phyloP scores from a whole-genome alignment of 257 asterid genomes.

The Plantago ovata region DNA sequence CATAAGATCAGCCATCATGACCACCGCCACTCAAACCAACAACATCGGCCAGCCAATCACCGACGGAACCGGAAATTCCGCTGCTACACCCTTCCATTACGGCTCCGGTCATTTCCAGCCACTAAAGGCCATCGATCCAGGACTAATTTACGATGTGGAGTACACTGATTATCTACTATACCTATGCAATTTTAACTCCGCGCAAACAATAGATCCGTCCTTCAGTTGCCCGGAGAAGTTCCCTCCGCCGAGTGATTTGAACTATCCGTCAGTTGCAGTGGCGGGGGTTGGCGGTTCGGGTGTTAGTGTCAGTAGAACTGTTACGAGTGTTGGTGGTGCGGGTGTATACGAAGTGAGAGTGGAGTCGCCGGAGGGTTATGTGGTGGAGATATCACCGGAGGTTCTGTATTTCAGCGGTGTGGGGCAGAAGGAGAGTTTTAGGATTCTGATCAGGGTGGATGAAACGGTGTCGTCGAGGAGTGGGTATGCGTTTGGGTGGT shows the following conservation, averaged over 20 bases:
- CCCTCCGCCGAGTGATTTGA: slow-evolving; percentile 12
- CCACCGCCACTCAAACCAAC: slow-evolving; percentile 28
- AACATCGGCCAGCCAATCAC: slow-evolving; percentile 19
- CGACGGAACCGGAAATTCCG: slow-evolving; percentile 4
- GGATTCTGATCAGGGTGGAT: not conserved
- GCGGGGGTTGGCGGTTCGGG: slow-evolving; percentile 5
- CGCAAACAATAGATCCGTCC: slow-evolving; percentile 2
- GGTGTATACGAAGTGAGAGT: slow-evolving; percentile 7
- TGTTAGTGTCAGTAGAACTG: slow-evolving; percentile 5
- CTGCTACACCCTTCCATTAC: slow-evolving; percentile 20
- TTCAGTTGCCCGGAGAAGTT: slow-evolving; percentile 10
- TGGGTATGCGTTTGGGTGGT: slow-evolving; percentile 25
- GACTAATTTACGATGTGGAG: slow-evolving; percentile 11
- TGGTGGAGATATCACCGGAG: slow-evolving; percentile 18
- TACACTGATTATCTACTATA: slow-evolving; percentile 21
- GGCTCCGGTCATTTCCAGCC: slow-evolving; percentile 20
- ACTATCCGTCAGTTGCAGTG: slow-evolving; percentile 23
- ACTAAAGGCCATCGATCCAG: slow-evolving; percentile 6
- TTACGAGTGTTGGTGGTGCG: slow-evolving; percentile 18
- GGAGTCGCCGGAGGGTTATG: slow-evolving; percentile 20
- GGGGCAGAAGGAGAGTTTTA: too few species aligned
- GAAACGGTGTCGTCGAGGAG: not conserved
- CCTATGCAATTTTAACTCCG: slow-evolving; percentile 14
- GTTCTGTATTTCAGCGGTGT: too few species aligned
- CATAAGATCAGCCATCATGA: slow-evolving; percentile 41